phyloP scores from a whole-genome alignment of 2,329 filamentous ascomycete genomes.

The Colletotrichum cereale region DNA sequence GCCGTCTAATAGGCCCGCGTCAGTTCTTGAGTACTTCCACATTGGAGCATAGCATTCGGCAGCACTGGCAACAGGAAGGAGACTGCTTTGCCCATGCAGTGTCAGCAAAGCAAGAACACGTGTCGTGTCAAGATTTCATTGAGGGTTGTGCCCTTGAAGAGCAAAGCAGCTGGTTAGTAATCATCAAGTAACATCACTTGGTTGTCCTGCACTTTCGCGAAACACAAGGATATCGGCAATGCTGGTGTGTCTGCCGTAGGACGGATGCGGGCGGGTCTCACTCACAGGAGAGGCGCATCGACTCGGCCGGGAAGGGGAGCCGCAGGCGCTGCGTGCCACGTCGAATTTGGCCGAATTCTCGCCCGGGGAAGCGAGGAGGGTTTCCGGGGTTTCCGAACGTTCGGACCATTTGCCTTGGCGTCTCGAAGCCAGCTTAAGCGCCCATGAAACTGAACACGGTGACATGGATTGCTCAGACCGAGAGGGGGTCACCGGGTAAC shows the following conservation, averaged over 20 bases:
- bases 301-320: conserved; percentile 33
- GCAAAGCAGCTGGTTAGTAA: not conserved
- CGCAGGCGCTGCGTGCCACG: conserved; percentile 16
- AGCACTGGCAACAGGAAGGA: not conserved
- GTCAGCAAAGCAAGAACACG: not conserved
- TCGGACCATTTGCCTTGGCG: conserved; percentile 36
- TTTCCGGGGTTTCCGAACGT: conserved; percentile 35
- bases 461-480: conserved; percentile 31
- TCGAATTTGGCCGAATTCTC: conserved; percentile 33
- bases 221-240: not conserved
- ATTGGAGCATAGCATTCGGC: conserved; percentile 9
- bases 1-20: not conserved
- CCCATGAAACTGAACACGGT: conserved; percentile 25
- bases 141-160: not conserved
- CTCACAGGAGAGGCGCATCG: not conserved
- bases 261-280: conserved; percentile 2
- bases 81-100: not conserved
- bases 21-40: not conserved
- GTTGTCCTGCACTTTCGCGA: not conserved
- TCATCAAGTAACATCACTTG: not conserved
- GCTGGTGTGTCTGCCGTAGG: conserved; percentile 1
- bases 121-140: not conserved
- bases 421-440: conserved; percentile 16
- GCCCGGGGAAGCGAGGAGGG: conserved; percentile 31
- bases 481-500: conserved; percentile 29